phyloP scores from a whole-genome alignment of 768 basidiomycete genomes.

The Mycena chlorophos region DNA sequence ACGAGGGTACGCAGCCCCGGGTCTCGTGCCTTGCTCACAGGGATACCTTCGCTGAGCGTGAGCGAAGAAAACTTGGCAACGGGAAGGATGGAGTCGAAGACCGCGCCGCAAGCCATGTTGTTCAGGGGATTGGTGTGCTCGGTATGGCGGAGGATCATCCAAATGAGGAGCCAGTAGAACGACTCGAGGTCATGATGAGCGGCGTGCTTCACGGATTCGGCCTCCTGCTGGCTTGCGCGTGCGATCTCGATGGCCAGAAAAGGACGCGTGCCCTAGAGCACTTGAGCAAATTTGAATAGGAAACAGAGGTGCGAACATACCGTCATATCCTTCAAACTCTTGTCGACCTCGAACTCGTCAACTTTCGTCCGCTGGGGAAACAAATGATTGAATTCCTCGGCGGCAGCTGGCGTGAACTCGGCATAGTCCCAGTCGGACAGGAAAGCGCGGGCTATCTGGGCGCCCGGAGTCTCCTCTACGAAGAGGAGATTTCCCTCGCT shows the following conservation, averaged over 20 bases:
- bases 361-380: background rate
- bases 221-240: background rate
- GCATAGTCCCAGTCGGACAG: constrained; percentile 11
- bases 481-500: constrained; percentile 11
- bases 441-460: background rate
- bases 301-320: background rate
- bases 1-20: background rate
- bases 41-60: too few species aligned
- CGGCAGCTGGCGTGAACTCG: constrained; percentile 5
- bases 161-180: constrained; percentile 11
- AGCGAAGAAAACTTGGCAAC: background rate
- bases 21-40: background rate
- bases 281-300: background rate
- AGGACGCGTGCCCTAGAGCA: constrained; percentile 1
- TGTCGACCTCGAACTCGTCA: background rate
- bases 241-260: constrained; percentile 6
- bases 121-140: background rate
- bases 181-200: constrained; percentile 7
- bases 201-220: background rate
- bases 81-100: constrained; percentile 1
- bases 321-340: constrained; percentile 4
- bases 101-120: background rate
- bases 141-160: constrained; percentile 9
- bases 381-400: background rate
- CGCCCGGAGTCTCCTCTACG: background rate